A percentile compares a stretch with the other conserved stretches of the same genome.
Evolutionary conservation across 2,329 filamentous ascomycete genomes (phyloP).

Genomic region (Fusarium keratoplasticum): DNA sequence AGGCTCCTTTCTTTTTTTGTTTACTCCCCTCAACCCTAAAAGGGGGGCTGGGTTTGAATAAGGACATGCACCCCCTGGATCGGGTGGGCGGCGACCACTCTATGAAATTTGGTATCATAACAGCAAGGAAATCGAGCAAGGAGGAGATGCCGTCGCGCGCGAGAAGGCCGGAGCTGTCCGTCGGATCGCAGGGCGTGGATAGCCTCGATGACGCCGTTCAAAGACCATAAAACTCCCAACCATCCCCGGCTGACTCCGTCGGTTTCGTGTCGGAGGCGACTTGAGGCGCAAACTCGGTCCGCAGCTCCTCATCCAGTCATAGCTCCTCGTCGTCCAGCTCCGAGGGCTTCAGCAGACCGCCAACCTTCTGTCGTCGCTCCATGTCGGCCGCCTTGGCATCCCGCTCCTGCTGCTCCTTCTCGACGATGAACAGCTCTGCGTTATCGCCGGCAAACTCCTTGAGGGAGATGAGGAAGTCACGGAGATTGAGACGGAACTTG

Average conservation of each 20-base stretch:
- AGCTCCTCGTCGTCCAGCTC: conserved; percentile 92
- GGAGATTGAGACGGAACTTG: conserved; percentile 94
- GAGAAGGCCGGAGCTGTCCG: not conserved
- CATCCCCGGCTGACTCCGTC: conserved; percentile 57
- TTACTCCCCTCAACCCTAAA: conserved; percentile 11
- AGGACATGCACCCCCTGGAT: conserved; percentile 30
- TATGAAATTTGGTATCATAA: conserved; percentile 49
- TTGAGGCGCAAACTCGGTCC: conserved; percentile 67
- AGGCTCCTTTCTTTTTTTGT: conserved; percentile 17
- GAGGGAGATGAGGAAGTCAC: conserved; percentile 96
- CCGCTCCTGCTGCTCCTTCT: conserved; percentile 91
- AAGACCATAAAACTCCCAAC: conserved; percentile 75
- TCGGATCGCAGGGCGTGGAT: not conserved
- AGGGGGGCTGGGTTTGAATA: conserved; percentile 16
- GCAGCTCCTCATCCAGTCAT: conserved; percentile 81
- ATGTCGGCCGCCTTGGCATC: conserved; percentile 90
- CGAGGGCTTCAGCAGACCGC: conserved; percentile 95
- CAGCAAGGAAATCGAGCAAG: conserved; percentile 44
- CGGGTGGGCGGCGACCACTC: conserved; percentile 31
- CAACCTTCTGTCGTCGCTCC: conserved; percentile 93
- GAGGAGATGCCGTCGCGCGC: conserved; percentile 19
- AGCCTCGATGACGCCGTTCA: conserved; percentile 45
- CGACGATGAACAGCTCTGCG: conserved; percentile 90
- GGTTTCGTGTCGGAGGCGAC: conserved; percentile 43
- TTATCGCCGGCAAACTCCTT: conserved; percentile 98